Evolutionary conservation across 257 asterid species (phyloP), one percentile per base, ranked within the genome.

Genomic region (Nyctanthes arbortristis): DNA sequence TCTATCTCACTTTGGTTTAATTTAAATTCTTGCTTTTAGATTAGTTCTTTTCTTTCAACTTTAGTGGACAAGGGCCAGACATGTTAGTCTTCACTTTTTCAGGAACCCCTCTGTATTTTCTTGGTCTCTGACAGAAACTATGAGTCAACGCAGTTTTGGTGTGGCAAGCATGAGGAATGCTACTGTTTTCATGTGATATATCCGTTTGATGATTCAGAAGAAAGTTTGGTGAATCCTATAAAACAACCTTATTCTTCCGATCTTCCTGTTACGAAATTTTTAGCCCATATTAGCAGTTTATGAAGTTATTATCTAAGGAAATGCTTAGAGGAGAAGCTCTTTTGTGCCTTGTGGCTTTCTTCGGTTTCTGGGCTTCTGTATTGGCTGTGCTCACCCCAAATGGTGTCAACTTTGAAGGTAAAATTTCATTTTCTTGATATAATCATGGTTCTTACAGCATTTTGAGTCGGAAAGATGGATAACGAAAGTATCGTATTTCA

Each of bases 321-420:
- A 61, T 73, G 24, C 65, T 73, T 73, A 84, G 47, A 76, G 77
- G 37, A 69, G 73, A 57, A 66, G 63, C 52, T 67, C 66, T 78
- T 66, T 58, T 84, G 22, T 73, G 45, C 73, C 69, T 24, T 68
- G 33, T 86, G 72, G 76, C 62, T 28, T 65, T 91, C 1, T 70
- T 79, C 67, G 45, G 83, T 77, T 83, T 78, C 76, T 83, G 78
- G 79, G 69, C 81, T 76, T 87, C 25, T 68, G 74, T 85, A 55
- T 67, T 55, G 67, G 83, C 93, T 78, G 20, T 84, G 85, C 96
- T 93, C 56, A 80, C 99, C 40, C 90, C 95, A 61, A 82, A 85
- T 79, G 99, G 99, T 61, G 84, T 93, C 82, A 93, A 93, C 84
- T 86, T 57, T 62, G 99, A 93, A 93, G 99, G 99, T 91, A 45